Evolutionary conservation across 139 green algal species (phyloP), one percentile per base, ranked within the genome.

Genomic region (Diplosphaera chodatii): DNA sequence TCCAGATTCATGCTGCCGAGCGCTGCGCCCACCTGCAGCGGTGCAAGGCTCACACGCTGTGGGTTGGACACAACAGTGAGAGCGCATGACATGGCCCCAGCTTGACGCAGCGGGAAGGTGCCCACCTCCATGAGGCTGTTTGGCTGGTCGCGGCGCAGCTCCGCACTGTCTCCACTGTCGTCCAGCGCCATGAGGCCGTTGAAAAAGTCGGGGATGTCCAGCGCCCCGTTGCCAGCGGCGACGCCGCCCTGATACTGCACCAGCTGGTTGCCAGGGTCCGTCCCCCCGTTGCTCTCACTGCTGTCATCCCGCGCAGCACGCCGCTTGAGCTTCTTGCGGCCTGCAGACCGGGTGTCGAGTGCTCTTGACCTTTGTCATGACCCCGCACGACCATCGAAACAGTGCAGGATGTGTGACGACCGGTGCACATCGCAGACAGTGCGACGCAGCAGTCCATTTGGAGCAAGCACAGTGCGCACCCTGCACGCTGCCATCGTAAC

Each of bases 401-500:
- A n/a, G n/a, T n/a, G n/a, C n/a, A n/a, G n/a, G n/a, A n/a, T n/a
- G n/a, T n/a, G n/a, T n/a, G n/a, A n/a, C n/a, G n/a, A n/a, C n/a
- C n/a, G n/a, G n/a, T n/a, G n/a, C n/a, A n/a, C n/a, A n/a, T n/a
- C n/a, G n/a, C n/a, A n/a, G n/a, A n/a, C n/a, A n/a, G n/a, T n/a
- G n/a, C n/a, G n/a, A n/a, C n/a, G n/a, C n/a, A n/a, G n/a, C n/a
- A n/a, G n/a, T n/a, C n/a, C n/a, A n/a, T n/a, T n/a, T n/a, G n/a
- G n/a, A 10, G 10, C 37, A 48, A 48, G 6, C 37, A 48, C 37
- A 48, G 37, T 48, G 37, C 37, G 37, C 37, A 48, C 37, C 37
- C 37, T 48, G 37, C 8, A 48, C n/a, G 28, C 79, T 68, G 74
- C 80, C 76, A 15, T 78, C 79, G 23, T 80, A 63, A 22, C 79